Percentiles rank a stretch among this genome's conserved stretches.
These are phyloP conservation scores for Exophiala alcalophila DNA, from an alignment of 2,329 filamentous ascomycete genomes.

Conservation along the genomic window DNA sequence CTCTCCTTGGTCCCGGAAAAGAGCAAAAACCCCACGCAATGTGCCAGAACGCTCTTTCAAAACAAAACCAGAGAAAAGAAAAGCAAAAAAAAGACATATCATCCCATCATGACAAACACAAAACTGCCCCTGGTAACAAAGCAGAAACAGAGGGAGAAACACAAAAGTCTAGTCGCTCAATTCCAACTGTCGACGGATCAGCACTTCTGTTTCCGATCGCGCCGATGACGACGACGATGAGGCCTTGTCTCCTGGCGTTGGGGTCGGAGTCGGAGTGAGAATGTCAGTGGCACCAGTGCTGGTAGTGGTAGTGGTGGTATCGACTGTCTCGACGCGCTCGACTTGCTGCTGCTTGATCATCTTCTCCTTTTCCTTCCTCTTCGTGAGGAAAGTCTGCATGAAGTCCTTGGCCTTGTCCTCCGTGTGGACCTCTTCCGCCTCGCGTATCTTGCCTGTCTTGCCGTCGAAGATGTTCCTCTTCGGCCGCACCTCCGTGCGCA, in stretches of 20 bases:
- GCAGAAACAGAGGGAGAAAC: too few relatives aligned
- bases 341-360: not conserved
- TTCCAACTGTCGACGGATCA: conserved; percentile 21
- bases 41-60: too few relatives aligned
- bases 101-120: too few relatives aligned
- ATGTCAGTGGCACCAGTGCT: too few relatives aligned
- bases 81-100: too few relatives aligned
- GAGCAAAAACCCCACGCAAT: too few relatives aligned
- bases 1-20: too few relatives aligned
- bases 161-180: conserved; percentile 11
- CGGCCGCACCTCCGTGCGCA: conserved; percentile 61
- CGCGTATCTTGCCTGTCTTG: conserved; percentile 18
- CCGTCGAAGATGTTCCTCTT: conserved; percentile 47
- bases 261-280: too few relatives aligned
- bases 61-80: too few relatives aligned
- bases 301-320: too few relatives aligned
- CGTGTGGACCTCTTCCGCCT: conserved; percentile 15
- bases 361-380: conserved; percentile 2
- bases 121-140: too few relatives aligned
- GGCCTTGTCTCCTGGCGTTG: not conserved
- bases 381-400: conserved; percentile 25
- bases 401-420: conserved; percentile 25
- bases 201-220: conserved; percentile 18
- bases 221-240: conserved; percentile 4
- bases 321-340: too few relatives aligned